These are phyloP conservation scores for Odontarrhena argentea DNA, from an alignment of 345 rosid genomes.

Conservation along the genomic window DNA sequence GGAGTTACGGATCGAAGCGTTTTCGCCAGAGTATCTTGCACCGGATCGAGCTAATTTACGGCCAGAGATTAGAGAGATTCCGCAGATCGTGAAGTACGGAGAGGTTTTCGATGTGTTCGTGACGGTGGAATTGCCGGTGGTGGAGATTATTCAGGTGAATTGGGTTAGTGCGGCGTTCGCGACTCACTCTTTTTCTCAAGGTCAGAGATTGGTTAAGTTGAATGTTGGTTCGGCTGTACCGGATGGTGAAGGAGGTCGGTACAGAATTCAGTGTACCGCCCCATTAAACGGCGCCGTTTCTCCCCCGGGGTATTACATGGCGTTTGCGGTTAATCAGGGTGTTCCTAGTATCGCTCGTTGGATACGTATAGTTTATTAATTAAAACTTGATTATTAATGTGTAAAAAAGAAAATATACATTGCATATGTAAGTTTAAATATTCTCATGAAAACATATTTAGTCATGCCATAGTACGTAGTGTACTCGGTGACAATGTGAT, in stretches of 20 bases:
- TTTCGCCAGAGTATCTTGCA: conserved; percentile 83
- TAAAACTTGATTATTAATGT: neutral
- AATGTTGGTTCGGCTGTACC: conserved; percentile 58
- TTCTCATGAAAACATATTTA: no score
- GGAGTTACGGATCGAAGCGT: conserved; percentile 79
- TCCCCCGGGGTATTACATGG: conserved; percentile 93
- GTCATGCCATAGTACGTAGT: no score
- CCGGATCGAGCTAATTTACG: conserved; percentile 75
- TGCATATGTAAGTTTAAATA: no score
- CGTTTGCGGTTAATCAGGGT: conserved; percentile 77
- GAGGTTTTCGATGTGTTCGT: conserved; percentile 51
- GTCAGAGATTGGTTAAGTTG: conserved; percentile 78
- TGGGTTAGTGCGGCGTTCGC: conserved; percentile 75
- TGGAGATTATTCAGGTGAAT: conserved; percentile 64
- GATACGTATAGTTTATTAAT: conserved; percentile 65
- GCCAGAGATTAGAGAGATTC: conserved; percentile 58
- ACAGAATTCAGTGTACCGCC: conserved; percentile 66
- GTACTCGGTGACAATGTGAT: no score
- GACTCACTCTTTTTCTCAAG: conserved; percentile 86
- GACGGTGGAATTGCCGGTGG: conserved; percentile 69
- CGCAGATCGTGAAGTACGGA: conserved; percentile 55
- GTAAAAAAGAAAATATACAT: neutral
- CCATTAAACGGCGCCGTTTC: conserved; percentile 76
- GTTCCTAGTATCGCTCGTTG: conserved; percentile 90
- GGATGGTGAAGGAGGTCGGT: conserved; percentile 46